These are phyloP conservation scores for Madurella mycetomatis DNA, from an alignment of 2,329 filamentous ascomycete genomes.

Conservation along the genomic window DNA sequence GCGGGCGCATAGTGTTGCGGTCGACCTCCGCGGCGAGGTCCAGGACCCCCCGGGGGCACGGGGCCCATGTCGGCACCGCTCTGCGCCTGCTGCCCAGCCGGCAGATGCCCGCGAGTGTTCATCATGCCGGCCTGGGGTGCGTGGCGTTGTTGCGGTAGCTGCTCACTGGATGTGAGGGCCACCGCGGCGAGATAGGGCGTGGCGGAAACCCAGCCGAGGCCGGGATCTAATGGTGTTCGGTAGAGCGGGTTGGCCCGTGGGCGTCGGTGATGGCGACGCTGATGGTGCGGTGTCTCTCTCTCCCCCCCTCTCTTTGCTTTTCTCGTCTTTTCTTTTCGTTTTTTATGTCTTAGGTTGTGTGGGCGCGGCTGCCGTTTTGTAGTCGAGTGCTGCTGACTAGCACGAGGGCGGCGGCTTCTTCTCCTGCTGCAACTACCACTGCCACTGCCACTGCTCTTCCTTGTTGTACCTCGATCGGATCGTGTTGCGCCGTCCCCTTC, in stretches of 20 bases:
- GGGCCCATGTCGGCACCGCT: conserved; percentile 35
- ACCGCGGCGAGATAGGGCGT: conserved; percentile 24
- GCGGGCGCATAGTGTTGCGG: conserved; percentile 33
- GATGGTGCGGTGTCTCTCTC: background rate
- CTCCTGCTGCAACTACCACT: background rate
- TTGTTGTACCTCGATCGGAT: background rate
- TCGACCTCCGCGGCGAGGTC: conserved; percentile 31
- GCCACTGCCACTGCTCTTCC: background rate
- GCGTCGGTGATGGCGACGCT: conserved; percentile 8
- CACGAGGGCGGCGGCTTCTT: background rate
- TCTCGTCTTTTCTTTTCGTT: background rate
- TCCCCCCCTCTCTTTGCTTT: background rate
- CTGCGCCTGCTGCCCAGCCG: conserved; percentile 65
- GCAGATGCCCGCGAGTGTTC: conserved; percentile 67
- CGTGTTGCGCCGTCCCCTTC: background rate
- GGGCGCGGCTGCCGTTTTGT: background rate
- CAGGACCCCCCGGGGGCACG: conserved; percentile 28
- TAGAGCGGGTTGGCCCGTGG: conserved; percentile 6
- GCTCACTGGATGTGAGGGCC: conserved; percentile 31
- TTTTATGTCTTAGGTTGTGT: background rate
- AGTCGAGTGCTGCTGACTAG: background rate
- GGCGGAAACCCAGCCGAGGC: conserved; percentile 14
- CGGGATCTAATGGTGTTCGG: conserved; percentile 2
- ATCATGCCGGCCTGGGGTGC: conserved; percentile 66
- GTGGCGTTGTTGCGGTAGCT: conserved; percentile 29